A percentile compares a stretch with the other conserved stretches of the same genome.
phyloP scores from a whole-genome alignment of 495 filamentous ascomycete species.

The Neurospora sublineolata region DNA sequence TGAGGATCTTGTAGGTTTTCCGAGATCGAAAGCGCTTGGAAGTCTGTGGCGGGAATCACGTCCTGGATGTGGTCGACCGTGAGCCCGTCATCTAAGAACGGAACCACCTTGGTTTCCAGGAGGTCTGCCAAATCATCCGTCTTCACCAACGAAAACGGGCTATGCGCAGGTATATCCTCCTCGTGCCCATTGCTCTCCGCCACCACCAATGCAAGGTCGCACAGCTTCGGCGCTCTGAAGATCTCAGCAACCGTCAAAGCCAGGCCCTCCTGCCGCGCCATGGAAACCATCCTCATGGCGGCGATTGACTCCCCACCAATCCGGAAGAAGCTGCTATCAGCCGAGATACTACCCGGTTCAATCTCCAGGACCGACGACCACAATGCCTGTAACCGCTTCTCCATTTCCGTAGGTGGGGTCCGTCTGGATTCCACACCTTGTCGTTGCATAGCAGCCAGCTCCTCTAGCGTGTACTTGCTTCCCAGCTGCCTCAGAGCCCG shows the following conservation, averaged over 20 bases:
- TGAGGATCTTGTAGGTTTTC: constrained; percentile 29
- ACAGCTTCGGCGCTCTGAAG: constrained; percentile 38
- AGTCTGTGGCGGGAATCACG: constrained; percentile 49
- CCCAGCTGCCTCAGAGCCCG: background rate
- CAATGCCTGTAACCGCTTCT: constrained; percentile 20
- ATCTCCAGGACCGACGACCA: constrained; percentile 21
- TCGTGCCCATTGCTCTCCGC: background rate
- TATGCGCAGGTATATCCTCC: background rate
- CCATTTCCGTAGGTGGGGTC: constrained; percentile 6
- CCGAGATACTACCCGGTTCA: constrained; percentile 24
- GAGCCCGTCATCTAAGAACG: background rate
- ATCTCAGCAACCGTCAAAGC: constrained; percentile 42
- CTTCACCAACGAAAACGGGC: background rate
- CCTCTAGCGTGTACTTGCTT: background rate
- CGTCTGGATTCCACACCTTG: background rate
- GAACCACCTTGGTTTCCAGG: background rate
- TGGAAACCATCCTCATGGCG: constrained; percentile 56
- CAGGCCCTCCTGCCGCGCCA: constrained; percentile 37
- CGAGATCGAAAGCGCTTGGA: constrained; percentile 47
- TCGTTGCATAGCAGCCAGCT: background rate
- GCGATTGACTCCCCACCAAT: constrained; percentile 61
- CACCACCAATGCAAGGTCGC: constrained; percentile 25
- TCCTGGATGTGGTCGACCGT: constrained; percentile 12
- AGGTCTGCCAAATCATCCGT: background rate
- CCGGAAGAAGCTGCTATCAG: constrained; percentile 51